Percentiles rank a stretch among this genome's conserved stretches.
Evolutionary conservation across 139 green algal species (phyloP).

Genomic region (Picochlorum costavermella): DNA sequence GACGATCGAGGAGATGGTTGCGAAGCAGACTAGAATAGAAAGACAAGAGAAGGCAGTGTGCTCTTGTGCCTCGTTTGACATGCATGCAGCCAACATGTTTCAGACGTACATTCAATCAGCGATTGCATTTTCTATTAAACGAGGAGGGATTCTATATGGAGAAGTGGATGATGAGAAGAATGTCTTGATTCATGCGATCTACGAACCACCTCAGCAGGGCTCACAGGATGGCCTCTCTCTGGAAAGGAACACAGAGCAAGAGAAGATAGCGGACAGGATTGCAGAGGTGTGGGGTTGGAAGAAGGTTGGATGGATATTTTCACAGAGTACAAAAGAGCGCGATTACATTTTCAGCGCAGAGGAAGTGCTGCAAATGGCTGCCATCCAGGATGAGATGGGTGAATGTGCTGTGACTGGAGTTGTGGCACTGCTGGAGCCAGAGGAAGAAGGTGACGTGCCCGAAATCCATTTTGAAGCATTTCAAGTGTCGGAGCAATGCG

Average conservation of each 20-base stretch:
- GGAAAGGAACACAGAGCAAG: slow-evolving; percentile 45
- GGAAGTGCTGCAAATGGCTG: slow-evolving; percentile 74
- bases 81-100: slow-evolving; percentile 82
- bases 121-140: slow-evolving; percentile 87
- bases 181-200: slow-evolving; percentile 74
- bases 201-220: slow-evolving; percentile 85
- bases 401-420: slow-evolving; percentile 74
- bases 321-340: slow-evolving; percentile 58
- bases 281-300: slow-evolving; percentile 52
- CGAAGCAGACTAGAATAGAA: slow-evolving; percentile 84
- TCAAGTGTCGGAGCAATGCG: slow-evolving; percentile 72
- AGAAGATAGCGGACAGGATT: slow-evolving; percentile 54
- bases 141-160: slow-evolving; percentile 88
- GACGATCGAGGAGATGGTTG: slow-evolving; percentile 78
- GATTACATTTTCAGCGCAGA: slow-evolving; percentile 80
- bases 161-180: slow-evolving; percentile 58
- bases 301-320: slow-evolving; percentile 87
- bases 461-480: slow-evolving; percentile 87
- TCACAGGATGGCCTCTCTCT: slow-evolving; percentile 44
- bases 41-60: slow-evolving; percentile 79
- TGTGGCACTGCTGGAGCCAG: slow-evolving; percentile 55
- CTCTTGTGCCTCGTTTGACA: slow-evolving; percentile 81
- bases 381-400: slow-evolving; percentile 62
- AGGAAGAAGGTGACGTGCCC: slow-evolving; percentile 11
- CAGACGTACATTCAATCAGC: slow-evolving; percentile 72